Conservation (phyloP, 2,329 filamentous ascomycete species). For the Xylaria sp. region DNA sequence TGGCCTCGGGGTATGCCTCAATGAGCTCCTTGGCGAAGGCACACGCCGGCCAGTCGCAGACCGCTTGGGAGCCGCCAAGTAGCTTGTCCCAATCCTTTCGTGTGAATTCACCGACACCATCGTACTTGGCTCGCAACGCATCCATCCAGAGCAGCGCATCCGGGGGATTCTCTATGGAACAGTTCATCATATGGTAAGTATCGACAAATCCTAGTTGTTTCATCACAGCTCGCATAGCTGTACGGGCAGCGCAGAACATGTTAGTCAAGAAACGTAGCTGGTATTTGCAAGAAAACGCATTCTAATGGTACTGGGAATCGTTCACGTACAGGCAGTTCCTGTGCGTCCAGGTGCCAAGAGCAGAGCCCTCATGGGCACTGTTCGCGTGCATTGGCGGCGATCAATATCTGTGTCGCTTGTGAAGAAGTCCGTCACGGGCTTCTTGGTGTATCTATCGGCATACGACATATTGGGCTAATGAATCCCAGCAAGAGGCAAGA, state of each 20-base stretch:
- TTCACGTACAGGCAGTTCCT: constrained; percentile 68
- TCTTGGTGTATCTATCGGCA: constrained; percentile 41
- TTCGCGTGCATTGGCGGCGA: constrained; percentile 66
- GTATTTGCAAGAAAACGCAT: neutral
- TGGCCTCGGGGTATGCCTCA: constrained; percentile 73
- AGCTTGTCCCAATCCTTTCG: constrained; percentile 73
- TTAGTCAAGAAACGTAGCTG: constrained; percentile 1
- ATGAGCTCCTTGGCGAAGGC: constrained; percentile 74
- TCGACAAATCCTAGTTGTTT: constrained; percentile 70
- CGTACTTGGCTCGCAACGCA: constrained; percentile 63
- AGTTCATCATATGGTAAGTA: constrained; percentile 77
- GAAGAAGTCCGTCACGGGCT: constrained; percentile 64
- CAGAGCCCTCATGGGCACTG: constrained; percentile 74
- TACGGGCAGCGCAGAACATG: neutral
- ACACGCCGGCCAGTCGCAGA: constrained; percentile 72
- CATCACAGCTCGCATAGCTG: constrained; percentile 69
- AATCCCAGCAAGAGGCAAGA: neutral
- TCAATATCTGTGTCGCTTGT: constrained; percentile 72
- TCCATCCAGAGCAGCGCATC: constrained; percentile 75
- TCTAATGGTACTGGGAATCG: neutral
- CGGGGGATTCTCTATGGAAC: constrained; percentile 69
- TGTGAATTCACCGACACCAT: constrained; percentile 66
- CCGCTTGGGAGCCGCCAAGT: constrained; percentile 68
- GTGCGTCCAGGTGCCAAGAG: constrained; percentile 73
- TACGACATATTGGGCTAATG: constrained; percentile 34